Conservation (phyloP, 2,329 filamentous ascomycete species). For the Juglanconis oblonga region DNA sequence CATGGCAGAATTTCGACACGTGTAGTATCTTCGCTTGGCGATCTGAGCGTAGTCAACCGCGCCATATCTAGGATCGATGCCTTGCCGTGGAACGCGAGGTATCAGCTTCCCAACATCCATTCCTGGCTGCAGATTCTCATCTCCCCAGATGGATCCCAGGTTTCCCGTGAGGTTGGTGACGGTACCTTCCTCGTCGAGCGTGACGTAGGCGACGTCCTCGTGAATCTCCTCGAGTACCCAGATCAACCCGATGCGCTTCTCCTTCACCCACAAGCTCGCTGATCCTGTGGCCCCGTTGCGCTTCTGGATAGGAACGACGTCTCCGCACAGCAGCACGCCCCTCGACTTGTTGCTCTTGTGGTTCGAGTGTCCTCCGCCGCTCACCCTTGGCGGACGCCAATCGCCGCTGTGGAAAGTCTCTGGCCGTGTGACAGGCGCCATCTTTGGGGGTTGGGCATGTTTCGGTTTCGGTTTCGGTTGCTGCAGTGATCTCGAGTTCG, state of each 20-base stretch:
- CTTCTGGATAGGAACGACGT: constrained; percentile 98
- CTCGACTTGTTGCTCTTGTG: constrained; percentile 64
- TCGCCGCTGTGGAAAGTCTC: constrained; percentile 62
- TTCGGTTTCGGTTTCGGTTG: background rate
- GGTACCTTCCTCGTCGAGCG: constrained; percentile 72
- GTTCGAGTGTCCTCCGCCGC: constrained; percentile 43
- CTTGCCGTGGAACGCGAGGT: constrained; percentile 76
- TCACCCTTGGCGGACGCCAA: constrained; percentile 51
- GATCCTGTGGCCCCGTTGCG: constrained; percentile 88
- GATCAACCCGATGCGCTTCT: constrained; percentile 88
- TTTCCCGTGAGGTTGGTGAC: constrained; percentile 71
- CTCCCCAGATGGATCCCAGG: constrained; percentile 83
- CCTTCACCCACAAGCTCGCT: constrained; percentile 97
- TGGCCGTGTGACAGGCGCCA: constrained; percentile 50
- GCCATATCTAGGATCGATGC: constrained; percentile 65
- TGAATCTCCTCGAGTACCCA: constrained; percentile 98
- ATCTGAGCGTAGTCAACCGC: constrained; percentile 78
- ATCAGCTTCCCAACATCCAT: constrained; percentile 76
- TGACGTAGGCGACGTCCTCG: constrained; percentile 80
- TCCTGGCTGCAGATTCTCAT: constrained; percentile 62
- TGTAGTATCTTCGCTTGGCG: constrained; percentile 72
- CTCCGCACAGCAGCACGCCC: constrained; percentile 88
- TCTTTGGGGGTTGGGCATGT: constrained; percentile 42
- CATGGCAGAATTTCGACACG: constrained; percentile 72
- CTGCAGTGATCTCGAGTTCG: constrained; percentile 54